Evolutionary conservation across 768 basidiomycete species (phyloP), one percentile per base, ranked within the genome.

Genomic region (Suillus cothurnatus): DNA sequence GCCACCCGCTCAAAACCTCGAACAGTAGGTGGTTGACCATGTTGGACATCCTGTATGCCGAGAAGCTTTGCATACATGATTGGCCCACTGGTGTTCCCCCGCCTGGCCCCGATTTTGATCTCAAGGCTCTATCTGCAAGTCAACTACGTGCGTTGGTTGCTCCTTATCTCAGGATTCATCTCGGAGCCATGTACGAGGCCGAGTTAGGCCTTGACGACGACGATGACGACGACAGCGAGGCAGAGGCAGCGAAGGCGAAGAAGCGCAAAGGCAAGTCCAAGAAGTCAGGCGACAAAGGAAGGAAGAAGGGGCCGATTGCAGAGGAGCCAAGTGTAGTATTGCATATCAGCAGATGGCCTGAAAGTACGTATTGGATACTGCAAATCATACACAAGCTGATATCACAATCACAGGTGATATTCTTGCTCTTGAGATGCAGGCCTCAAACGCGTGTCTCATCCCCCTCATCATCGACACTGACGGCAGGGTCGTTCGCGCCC

Each of bases 221-320:
- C 7, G 3, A 39, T 5, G 5, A 55, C 12, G 21, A 55, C 4
- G 32, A 55, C 21, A 55, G 31, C 6, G 11, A 55, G 31, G 31
- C 31, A 34, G 53, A 32, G 53, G 53, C 52, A 55, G 52, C 11
- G 1, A 55, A 34, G 53, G 53, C 2, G 1, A 55, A 55, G 53
- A 55, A 55, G 53, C 2, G 19, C 53, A 55, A 50, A 50, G 49
- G 49, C 49, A 50, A 50, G 47, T 50, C 49, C 49, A 50, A 50
- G 49, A 50, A 50, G 49, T 50, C 49, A 26, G 14, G 23, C 6
- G 23, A 50, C 49, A 50, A 50, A 0, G 49, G 31, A 55, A 31
- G 31, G 53, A 55, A 31, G 31, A 32, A 21, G 31, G 53, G 53
- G 19, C 19, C 2, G 11, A 32, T 55, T 11, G 31, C 19, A 32